phyloP scores from a whole-genome alignment of 345 rosid species.

The Linum tenue region DNA sequence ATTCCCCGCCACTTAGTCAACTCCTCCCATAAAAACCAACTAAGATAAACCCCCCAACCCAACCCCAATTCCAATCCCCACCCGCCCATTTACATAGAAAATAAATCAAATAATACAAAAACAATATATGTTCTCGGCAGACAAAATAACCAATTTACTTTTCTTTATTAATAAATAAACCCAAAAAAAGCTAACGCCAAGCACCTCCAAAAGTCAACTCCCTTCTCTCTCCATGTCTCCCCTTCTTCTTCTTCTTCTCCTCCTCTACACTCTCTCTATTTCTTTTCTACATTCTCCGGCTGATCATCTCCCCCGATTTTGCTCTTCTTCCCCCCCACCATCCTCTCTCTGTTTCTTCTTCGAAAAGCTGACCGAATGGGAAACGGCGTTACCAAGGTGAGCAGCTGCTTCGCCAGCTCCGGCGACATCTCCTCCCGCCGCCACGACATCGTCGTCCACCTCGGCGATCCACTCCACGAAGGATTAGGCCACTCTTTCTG shows the following conservation, averaged over 20 bases:
- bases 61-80: too few species aligned
- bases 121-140: too few species aligned
- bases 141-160: not conserved
- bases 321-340: not conserved
- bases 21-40: not conserved
- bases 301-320: not conserved
- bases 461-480: slow-evolving; percentile 3
- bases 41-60: too few species aligned
- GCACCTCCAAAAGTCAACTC: not conserved
- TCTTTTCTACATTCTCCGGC: not conserved
- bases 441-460: slow-evolving; percentile 10
- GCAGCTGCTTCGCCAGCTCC: slow-evolving; percentile 2
- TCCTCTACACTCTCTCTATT: not conserved
- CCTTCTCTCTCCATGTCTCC: not conserved
- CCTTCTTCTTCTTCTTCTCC: not conserved
- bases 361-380: not conserved
- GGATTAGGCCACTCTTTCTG: slow-evolving; percentile 11
- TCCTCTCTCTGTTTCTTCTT: not conserved
- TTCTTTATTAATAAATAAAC: not conserved
- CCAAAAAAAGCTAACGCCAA: not conserved
- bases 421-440: slow-evolving; percentile 3
- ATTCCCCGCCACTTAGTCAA: not conserved
- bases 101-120: not conserved
- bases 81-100: not conserved
- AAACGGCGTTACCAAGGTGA: slow-evolving; percentile 7